Conservation (phyloP, 2,329 filamentous ascomycete genomes). For the Scedosporium dehoogii region DNA sequence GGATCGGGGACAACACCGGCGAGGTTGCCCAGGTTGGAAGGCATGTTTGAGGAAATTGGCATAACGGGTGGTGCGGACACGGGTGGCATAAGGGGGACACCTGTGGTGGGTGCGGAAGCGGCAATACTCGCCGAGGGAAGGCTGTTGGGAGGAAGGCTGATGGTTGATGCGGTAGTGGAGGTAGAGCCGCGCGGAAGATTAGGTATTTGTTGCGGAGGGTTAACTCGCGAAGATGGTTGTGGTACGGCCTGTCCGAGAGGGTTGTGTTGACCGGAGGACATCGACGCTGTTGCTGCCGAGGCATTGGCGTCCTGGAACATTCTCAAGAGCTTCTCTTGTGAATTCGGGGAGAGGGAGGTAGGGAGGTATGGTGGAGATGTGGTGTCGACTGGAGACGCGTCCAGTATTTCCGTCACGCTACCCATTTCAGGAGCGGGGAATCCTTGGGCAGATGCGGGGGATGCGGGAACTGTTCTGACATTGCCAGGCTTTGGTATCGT, state of each 20-base stretch:
- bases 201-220: not conserved
- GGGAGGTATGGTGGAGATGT: conserved; percentile 39
- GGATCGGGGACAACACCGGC: conserved; percentile 17
- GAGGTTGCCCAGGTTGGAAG: conserved; percentile 12
- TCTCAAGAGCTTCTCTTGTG: conserved; percentile 54
- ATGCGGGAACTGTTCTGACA: conserved; percentile 16
- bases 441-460: conserved; percentile 18
- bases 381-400: conserved; percentile 36
- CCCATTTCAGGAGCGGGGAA: conserved; percentile 36
- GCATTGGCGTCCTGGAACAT: conserved; percentile 57
- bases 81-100: conserved; percentile 11
- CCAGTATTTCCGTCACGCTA: conserved; percentile 51
- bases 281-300: conserved; percentile 10
- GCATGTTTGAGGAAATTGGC: conserved; percentile 9
- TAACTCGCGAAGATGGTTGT: conserved; percentile 10
- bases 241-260: not conserved
- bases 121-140: not conserved
- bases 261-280: conserved; percentile 25
- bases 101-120: conserved; percentile 6
- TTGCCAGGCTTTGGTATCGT: conserved; percentile 14
- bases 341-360: conserved; percentile 46
- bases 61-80: conserved; percentile 12
- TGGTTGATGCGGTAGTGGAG: not conserved
- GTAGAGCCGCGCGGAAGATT: not conserved
- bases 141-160: not conserved